Evolutionary conservation across 2,329 filamentous ascomycete species (phyloP).

Genomic region (Hypoxylon sp.): DNA sequence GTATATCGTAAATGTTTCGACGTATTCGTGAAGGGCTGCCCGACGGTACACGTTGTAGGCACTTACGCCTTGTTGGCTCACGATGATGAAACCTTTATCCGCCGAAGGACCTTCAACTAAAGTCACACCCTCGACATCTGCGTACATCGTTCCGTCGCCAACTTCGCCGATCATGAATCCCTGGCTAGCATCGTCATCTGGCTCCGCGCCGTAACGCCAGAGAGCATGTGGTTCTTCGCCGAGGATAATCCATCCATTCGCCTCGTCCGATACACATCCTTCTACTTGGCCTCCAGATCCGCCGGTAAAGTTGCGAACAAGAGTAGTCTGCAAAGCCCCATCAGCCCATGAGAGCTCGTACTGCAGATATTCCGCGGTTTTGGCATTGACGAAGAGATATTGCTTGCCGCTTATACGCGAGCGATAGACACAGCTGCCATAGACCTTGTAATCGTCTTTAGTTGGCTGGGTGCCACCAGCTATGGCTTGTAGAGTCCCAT

Average conservation of each 20-base stretch:
- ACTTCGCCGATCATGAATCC: constrained; percentile 59
- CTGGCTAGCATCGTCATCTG: constrained; percentile 56
- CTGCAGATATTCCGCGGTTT: constrained; percentile 68
- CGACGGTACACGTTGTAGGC: constrained; percentile 67
- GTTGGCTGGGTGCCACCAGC: constrained; percentile 64
- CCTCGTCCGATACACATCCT: constrained; percentile 68
- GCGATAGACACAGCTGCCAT: constrained; percentile 67
- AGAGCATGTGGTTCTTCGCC: constrained; percentile 67
- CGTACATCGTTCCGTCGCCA: constrained; percentile 64
- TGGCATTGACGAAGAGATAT: constrained; percentile 70
- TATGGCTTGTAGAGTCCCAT: constrained; percentile 61
- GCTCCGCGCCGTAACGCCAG: constrained; percentile 68
- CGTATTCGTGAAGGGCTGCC: constrained; percentile 64
- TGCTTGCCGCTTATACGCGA: constrained; percentile 64
- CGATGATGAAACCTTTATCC: constrained; percentile 65
- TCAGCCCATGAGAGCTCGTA: constrained; percentile 63
- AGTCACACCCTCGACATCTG: constrained; percentile 69
- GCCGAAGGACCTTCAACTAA: constrained; percentile 63
- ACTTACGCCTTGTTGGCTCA: constrained; percentile 68
- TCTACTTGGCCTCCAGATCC: constrained; percentile 69
- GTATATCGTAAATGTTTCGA: constrained; percentile 65
- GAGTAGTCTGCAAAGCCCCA: constrained; percentile 60
- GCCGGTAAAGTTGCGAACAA: constrained; percentile 67
- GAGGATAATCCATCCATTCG: constrained; percentile 65
- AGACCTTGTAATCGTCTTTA: constrained; percentile 62